Conservation (phyloP, 768 basidiomycete genomes). For the Inosperma sp. region DNA sequence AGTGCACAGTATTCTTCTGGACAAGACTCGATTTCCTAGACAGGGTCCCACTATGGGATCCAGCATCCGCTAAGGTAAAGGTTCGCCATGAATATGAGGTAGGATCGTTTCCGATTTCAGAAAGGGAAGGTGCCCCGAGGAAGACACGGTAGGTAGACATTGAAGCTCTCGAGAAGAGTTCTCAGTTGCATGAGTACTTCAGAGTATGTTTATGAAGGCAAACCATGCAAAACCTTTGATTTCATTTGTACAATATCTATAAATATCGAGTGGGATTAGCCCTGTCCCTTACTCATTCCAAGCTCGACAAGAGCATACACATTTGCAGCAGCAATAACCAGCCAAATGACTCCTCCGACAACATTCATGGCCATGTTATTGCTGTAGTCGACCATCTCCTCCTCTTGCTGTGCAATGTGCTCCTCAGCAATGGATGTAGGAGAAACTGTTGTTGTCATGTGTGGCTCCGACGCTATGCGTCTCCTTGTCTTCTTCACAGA, state of each 20-base stretch:
- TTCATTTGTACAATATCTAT: too few species aligned
- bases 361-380: slow-evolving; percentile 47
- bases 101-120: slow-evolving; percentile 34
- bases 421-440: too few species aligned
- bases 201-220: too few species aligned
- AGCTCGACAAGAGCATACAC: slow-evolving; percentile 68
- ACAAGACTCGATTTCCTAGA: slow-evolving; percentile 11
- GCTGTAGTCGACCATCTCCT: slow-evolving; percentile 56
- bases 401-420: too few species aligned
- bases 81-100: slow-evolving; percentile 44
- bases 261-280: too few species aligned
- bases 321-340: slow-evolving; percentile 67
- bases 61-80: slow-evolving; percentile 25
- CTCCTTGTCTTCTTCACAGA: slow-evolving; percentile 44
- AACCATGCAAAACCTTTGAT: too few species aligned
- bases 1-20: not conserved
- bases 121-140: slow-evolving; percentile 42
- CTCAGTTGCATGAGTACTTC: not conserved
- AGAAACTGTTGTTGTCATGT: not conserved
- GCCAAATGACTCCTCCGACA: slow-evolving; percentile 57
- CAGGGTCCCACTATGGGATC: not conserved
- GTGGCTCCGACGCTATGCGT: slow-evolving; percentile 18
- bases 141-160: slow-evolving; percentile 46
- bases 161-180: not conserved
- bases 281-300: too few species aligned